Evolutionary conservation across 345 rosid genomes (phyloP), one percentile per base, ranked within the genome.

Genomic region (Erodium maritimum): DNA sequence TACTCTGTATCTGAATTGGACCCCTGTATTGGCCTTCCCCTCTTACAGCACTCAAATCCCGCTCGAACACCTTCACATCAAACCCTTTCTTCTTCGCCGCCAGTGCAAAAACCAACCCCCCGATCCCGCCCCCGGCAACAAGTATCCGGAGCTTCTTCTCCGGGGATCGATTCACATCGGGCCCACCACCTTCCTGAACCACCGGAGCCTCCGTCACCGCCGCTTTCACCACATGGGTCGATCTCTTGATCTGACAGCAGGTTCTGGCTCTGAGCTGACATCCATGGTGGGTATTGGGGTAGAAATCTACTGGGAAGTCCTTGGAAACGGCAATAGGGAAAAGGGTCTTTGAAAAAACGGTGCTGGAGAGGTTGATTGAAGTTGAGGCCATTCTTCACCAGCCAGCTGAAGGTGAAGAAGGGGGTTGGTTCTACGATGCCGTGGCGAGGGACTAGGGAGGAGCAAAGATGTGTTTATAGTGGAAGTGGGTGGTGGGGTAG

Each of bases 21-120:
- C 97, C 99, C 59, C 99, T 85, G 65, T 87, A 89, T 60, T 93
- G 90, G 6, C 99, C 97, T 70, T 93, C 97, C 51, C 96, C 99
- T 75, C 99, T 83, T 18, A 93, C 59, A 2, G 99, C 96, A 68
- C 97, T 93, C 70, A 81, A 5, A 71, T 93, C 99, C 66, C 64
- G 87, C 79, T 93, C 99, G 64, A 93, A 87, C 73, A 93, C 91
- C 63, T 80, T 17, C 33, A 93, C 95, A 48, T 89, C 91, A 57
- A 89, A 87, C 8, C 96, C 96, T 67, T 85, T 89, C 74, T 59
- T 93, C 71, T 79, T 87, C 12, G 95, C 97, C 17, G 99, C 96
- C 68, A 93, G 60, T 13, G 97, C 97, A 59, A 89, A 76, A 34
- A 87, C 95, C 66, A 89, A 56, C 10, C 97, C 99, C 17, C 96